phyloP scores from a whole-genome alignment of 352 stramenopile species.

The Pythium folliculosum region DNA sequence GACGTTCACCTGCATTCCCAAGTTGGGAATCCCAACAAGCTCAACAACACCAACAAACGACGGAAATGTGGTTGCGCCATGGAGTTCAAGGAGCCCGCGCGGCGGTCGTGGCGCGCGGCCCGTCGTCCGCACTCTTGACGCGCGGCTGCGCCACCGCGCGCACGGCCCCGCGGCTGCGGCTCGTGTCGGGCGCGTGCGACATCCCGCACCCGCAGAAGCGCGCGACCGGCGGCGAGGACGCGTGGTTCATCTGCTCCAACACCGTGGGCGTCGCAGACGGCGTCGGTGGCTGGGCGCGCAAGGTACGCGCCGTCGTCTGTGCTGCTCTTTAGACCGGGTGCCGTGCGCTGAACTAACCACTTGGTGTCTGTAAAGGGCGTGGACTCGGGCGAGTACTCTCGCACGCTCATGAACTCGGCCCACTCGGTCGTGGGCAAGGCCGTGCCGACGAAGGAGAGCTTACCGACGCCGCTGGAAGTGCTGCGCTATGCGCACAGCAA shows the following conservation, averaged over 20 bases:
- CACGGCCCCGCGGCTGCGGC: slow-evolving; percentile 34
- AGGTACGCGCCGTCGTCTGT: slow-evolving; percentile 37
- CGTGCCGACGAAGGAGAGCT: slow-evolving; percentile 21
- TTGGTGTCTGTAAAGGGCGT: slow-evolving; percentile 47
- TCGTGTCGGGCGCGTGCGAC: slow-evolving; percentile 69
- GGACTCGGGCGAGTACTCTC: slow-evolving; percentile 88
- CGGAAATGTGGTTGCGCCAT: slow-evolving; percentile 8
- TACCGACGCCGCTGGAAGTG: slow-evolving; percentile 64
- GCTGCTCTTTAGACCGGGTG: not conserved
- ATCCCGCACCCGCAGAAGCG: slow-evolving; percentile 86
- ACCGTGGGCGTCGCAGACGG: slow-evolving; percentile 86
- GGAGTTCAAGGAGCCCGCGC: not conserved
- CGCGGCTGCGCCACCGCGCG: slow-evolving; percentile 32
- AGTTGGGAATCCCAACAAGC: too few relatives aligned
- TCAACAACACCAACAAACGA: not conserved
- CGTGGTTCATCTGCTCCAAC: slow-evolving; percentile 78
- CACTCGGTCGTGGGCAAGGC: slow-evolving; percentile 31
- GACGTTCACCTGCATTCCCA: not conserved
- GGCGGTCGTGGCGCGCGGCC: slow-evolving; percentile 4
- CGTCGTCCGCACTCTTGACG: not conserved
- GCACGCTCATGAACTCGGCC: slow-evolving; percentile 71
- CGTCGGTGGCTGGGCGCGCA: slow-evolving; percentile 85
- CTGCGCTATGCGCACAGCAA: slow-evolving; percentile 66
- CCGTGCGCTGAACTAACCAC: not conserved
- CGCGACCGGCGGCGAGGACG: slow-evolving; percentile 81